phyloP scores from a whole-genome alignment of 768 basidiomycete species.

The Mycena crocata region DNA sequence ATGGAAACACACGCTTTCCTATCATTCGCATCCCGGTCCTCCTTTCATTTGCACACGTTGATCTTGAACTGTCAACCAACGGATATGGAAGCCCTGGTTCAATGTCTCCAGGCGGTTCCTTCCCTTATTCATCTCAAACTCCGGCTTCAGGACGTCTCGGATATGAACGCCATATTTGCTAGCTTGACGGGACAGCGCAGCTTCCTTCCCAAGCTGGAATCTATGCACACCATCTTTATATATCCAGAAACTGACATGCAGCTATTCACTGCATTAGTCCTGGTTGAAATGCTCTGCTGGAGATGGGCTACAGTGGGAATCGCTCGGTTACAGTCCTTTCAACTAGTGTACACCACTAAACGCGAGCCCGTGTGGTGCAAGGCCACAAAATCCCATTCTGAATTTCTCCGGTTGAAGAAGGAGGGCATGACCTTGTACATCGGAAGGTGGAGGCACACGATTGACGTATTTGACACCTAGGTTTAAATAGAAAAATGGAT shows the following conservation, averaged over 20 bases:
- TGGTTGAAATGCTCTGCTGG: conserved; percentile 2
- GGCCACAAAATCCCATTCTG: background rate
- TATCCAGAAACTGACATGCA: background rate
- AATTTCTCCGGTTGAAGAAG: background rate
- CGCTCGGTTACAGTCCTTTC: conserved; percentile 3
- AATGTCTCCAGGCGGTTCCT: background rate
- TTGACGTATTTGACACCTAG: too few relatives aligned
- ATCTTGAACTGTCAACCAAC: background rate
- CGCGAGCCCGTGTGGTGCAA: background rate
- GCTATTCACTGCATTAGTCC: background rate
- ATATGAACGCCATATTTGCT: background rate
- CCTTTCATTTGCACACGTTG: background rate
- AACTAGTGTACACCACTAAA: background rate
- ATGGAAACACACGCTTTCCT: background rate
- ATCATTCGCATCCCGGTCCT: conserved; percentile 6
- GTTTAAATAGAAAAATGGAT: too few relatives aligned
- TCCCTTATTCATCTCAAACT: conserved; percentile 9
- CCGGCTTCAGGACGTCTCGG: background rate
- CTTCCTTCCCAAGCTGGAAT: conserved; percentile 13
- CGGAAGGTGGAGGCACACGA: too few relatives aligned
- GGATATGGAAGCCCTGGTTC: background rate
- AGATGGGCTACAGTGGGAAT: background rate
- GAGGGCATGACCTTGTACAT: background rate
- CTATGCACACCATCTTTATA: background rate
- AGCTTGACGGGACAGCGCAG: background rate